phyloP scores from a whole-genome alignment of 2,329 filamentous ascomycete genomes.

The Xylariaceae sp. region DNA sequence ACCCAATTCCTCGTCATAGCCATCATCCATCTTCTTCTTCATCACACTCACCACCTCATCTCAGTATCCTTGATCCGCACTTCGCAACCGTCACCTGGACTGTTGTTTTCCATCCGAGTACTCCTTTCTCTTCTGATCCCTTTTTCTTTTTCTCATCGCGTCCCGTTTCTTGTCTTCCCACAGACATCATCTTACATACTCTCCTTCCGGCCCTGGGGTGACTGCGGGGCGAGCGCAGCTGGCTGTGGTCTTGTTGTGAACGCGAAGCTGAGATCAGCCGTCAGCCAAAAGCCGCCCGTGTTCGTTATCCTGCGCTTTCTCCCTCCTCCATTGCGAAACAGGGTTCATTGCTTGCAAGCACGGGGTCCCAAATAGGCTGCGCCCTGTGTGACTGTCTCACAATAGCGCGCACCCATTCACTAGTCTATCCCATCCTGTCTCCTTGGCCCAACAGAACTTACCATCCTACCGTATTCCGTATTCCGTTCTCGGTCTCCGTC shows the following conservation, averaged over 20 bases:
- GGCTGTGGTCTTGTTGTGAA: constrained; percentile 2
- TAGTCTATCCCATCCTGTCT: not conserved
- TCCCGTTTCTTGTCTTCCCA: not conserved
- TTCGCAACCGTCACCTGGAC: too few species aligned
- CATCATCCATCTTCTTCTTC: not conserved
- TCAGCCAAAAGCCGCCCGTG: not conserved
- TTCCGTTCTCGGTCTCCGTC: not conserved
- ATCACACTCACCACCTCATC: not conserved
- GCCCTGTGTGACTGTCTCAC: not conserved
- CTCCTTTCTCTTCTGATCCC: constrained; percentile 3
- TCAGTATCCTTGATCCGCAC: too few species aligned
- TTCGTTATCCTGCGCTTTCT: not conserved
- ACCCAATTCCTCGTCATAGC: constrained; percentile 3
- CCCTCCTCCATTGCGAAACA: not conserved
- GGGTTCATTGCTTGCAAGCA: not conserved
- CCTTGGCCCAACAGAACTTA: not conserved
- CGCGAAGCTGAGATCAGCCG: constrained; percentile 12
- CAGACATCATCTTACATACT: not conserved
- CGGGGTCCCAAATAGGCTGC: not conserved
- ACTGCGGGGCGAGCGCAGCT: not conserved
- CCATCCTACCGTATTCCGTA: not conserved
- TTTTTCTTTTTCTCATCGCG: not conserved
- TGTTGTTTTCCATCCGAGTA: too few species aligned
- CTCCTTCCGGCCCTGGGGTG: not conserved
- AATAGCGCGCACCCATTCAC: not conserved